Conservation (phyloP, 768 basidiomycete species). For the Cystofilobasidium bisporidii region DNA sequence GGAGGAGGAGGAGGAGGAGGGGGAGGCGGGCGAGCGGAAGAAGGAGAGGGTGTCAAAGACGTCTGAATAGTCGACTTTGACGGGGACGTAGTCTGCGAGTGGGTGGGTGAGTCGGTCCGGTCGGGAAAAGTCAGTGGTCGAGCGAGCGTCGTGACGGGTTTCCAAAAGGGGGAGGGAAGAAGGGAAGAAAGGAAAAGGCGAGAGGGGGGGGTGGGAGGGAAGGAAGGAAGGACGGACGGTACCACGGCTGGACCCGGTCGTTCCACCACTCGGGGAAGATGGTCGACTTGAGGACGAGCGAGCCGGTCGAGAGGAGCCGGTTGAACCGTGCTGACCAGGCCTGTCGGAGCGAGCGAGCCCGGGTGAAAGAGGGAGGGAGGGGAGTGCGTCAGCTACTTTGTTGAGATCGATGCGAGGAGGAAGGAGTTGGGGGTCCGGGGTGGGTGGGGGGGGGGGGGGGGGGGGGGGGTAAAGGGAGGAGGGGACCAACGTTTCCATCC, state of each 20-base stretch:
- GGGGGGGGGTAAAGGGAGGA: background rate
- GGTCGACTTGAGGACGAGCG: slow-evolving; percentile 38
- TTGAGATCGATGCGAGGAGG: no score
- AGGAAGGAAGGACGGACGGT: background rate
- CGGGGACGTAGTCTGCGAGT: slow-evolving; percentile 52
- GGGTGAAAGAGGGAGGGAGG: no score
- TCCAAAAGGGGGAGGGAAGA: background rate
- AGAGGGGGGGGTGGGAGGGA: background rate
- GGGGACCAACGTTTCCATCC: slow-evolving; percentile 1
- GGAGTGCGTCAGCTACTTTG: no score
- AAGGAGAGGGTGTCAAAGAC: slow-evolving; percentile 63
- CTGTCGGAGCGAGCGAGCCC: no score
- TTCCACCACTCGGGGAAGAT: slow-evolving; percentile 29
- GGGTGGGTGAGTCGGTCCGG: background rate
- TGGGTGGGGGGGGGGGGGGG: no score
- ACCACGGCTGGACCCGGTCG: slow-evolving; percentile 23
- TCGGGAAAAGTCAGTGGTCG: background rate
- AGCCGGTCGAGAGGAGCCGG: slow-evolving; percentile 38
- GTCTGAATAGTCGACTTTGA: slow-evolving; percentile 55
- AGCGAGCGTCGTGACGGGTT: no score
- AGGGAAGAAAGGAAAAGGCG: background rate
- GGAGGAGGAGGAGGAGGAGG: no score
- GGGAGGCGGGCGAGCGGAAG: no score
- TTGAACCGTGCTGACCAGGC: slow-evolving; percentile 42
- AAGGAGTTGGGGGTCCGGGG: no score